A percentile compares a stretch with the other conserved stretches of the same genome.
Conservation (phyloP, 306 rosid species). For the Rubus idaeus region DNA sequence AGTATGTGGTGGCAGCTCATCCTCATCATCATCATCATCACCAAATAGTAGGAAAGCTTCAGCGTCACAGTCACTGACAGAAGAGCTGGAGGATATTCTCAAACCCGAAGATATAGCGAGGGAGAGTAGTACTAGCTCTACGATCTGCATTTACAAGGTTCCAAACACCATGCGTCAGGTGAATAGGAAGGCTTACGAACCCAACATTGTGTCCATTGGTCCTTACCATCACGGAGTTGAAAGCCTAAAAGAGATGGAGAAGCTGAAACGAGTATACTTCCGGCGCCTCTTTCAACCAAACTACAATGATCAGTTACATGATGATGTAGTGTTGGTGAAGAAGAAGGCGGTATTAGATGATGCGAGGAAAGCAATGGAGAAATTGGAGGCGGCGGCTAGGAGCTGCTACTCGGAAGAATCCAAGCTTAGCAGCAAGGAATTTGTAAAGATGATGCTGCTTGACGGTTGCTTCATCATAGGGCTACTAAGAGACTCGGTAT, state of each 20-base stretch:
- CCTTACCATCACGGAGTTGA: constrained; percentile 7
- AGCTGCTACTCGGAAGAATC: constrained; percentile 30
- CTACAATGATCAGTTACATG: not conserved
- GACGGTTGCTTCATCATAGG: constrained; percentile 41
- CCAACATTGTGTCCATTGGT: constrained; percentile 16
- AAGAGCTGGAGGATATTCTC: not conserved
- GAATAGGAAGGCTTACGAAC: constrained; percentile 13
- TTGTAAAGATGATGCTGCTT: constrained; percentile 39
- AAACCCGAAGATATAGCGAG: not conserved
- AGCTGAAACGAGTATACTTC: constrained; percentile 1
- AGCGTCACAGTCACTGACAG: not conserved
- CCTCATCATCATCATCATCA: not conserved
- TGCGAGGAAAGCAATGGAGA: constrained; percentile 26
- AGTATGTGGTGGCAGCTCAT: not conserved
- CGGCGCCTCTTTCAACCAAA: constrained; percentile 1
- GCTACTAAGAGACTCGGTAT: constrained; percentile 30
- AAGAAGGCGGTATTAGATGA: constrained; percentile 8
- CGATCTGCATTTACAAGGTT: constrained; percentile 14
- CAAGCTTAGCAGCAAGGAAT: constrained; percentile 25
- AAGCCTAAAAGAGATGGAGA: constrained; percentile 11
- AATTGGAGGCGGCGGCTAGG: constrained; percentile 16
- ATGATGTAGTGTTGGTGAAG: constrained; percentile 1
- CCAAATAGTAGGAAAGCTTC: not conserved
- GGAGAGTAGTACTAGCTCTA: not conserved
- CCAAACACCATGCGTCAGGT: not conserved